These are phyloP conservation scores for Wallacemonas sp. DNA, from an alignment of 208 protist genomes.

Conservation along the genomic window DNA sequence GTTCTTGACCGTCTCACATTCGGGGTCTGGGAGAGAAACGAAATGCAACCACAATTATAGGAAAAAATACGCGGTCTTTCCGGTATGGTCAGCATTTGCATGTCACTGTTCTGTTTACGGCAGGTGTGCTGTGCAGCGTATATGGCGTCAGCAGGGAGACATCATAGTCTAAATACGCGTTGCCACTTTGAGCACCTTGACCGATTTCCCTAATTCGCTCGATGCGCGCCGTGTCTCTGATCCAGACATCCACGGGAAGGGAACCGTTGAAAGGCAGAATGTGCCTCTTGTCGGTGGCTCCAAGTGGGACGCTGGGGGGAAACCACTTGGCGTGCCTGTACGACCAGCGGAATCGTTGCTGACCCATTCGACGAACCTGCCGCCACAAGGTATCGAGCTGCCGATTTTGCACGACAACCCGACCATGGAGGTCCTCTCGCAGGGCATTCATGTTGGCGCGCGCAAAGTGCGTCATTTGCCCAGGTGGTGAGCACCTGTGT, in stretches of 20 bases:
- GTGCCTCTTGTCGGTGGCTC: background rate
- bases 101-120: no score
- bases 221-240: slow-evolving; percentile 15
- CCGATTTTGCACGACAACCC: slow-evolving; percentile 17
- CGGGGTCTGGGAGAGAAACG: no score
- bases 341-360: slow-evolving; percentile 20
- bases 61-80: no score
- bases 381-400: slow-evolving; percentile 2
- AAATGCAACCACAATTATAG: no score
- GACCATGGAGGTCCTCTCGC: background rate
- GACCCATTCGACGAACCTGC: slow-evolving; percentile 27
- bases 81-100: no score
- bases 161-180: background rate
- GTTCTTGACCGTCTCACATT: no score
- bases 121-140: no score
- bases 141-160: background rate
- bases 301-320: background rate
- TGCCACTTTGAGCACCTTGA: background rate
- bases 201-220: slow-evolving; percentile 20
- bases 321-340: slow-evolving; percentile 32
- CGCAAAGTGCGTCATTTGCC: slow-evolving; percentile 21
- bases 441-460: slow-evolving; percentile 23
- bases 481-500: slow-evolving; percentile 10
- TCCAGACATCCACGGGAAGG: slow-evolving; percentile 36
- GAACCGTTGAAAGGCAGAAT: slow-evolving; percentile 22